Evolutionary conservation across 257 asterid genomes (phyloP).

Genomic region (Henckelia pumila): DNA sequence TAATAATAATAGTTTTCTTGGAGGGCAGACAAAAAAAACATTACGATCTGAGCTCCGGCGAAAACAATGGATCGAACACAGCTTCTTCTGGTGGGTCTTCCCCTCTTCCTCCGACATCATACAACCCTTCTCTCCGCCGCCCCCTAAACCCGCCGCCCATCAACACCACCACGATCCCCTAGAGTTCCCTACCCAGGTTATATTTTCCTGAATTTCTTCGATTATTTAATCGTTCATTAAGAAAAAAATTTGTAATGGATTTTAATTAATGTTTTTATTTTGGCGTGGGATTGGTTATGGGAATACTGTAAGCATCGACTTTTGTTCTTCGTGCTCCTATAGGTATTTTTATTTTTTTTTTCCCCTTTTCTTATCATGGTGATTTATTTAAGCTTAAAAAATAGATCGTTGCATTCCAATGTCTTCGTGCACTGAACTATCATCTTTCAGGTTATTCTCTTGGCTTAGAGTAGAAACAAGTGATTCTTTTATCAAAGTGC

Average conservation of each 20-base stretch:
- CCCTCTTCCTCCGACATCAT: constrained; percentile 84
- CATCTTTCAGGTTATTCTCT: too few species aligned
- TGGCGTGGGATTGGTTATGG: constrained; percentile 65
- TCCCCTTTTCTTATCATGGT: not conserved
- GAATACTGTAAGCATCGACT: constrained; percentile 78
- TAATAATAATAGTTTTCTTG: too few species aligned
- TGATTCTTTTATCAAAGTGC: not conserved
- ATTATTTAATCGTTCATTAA: constrained; percentile 5
- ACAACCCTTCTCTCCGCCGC: constrained; percentile 75
- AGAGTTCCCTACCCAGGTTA: constrained; percentile 76
- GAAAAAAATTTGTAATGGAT: not conserved
- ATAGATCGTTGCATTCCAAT: too few species aligned
- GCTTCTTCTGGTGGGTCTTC: constrained; percentile 68
- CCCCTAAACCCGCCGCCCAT: constrained; percentile 49
- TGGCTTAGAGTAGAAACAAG: too few species aligned
- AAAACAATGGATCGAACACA: constrained; percentile 81
- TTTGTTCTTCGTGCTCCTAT: constrained; percentile 92
- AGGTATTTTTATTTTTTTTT: constrained; percentile 45
- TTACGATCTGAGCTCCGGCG: constrained; percentile 31
- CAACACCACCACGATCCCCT: constrained; percentile 44
- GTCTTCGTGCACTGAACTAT: too few species aligned
- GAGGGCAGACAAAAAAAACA: too few species aligned
- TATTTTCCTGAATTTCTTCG: constrained; percentile 3
- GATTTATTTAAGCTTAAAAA: too few species aligned
- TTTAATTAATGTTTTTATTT: not conserved